A percentile compares a stretch with the other conserved stretches of the same genome.
Evolutionary conservation across 202 grass and related monocot species (phyloP).

Genomic region (Carex arenaria): DNA sequence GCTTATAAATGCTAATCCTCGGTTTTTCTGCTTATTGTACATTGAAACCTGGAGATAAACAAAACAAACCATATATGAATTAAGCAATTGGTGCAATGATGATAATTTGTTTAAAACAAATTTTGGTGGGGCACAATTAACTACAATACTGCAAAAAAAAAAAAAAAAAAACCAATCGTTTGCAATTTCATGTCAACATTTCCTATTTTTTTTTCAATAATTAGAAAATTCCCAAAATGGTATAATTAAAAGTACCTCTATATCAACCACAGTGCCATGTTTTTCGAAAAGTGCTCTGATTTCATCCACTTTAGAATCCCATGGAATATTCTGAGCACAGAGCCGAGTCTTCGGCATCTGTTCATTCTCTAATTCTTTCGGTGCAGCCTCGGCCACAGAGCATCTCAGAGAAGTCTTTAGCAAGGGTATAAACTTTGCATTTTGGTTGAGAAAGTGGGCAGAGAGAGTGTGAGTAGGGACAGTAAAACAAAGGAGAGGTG

Average conservation of each 20-base stretch:
- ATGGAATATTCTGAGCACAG: conserved; percentile 86
- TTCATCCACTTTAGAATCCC: conserved; percentile 65
- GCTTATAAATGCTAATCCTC: conserved; percentile 87
- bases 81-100: neutral
- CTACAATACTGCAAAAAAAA: neutral
- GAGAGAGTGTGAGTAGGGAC: conserved; percentile 6
- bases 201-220: neutral
- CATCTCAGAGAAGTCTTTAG: conserved; percentile 26
- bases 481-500: conserved; percentile 8
- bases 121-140: neutral
- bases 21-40: conserved; percentile 71
- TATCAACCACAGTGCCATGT: conserved; percentile 59
- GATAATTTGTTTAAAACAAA: neutral
- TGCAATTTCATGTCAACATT: neutral
- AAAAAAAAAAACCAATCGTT: neutral
- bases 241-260: conserved; percentile 45
- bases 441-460: neutral
- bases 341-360: conserved; percentile 47
- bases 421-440: conserved; percentile 10
- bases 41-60: conserved; percentile 66
- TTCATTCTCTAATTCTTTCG: conserved; percentile 10
- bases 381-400: conserved; percentile 24
- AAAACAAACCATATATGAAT: conserved; percentile 9
- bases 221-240: neutral
- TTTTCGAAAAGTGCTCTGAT: conserved; percentile 69